phyloP scores from a whole-genome alignment of 2,329 filamentous ascomycete genomes.

The Aspergillus caelatus region DNA sequence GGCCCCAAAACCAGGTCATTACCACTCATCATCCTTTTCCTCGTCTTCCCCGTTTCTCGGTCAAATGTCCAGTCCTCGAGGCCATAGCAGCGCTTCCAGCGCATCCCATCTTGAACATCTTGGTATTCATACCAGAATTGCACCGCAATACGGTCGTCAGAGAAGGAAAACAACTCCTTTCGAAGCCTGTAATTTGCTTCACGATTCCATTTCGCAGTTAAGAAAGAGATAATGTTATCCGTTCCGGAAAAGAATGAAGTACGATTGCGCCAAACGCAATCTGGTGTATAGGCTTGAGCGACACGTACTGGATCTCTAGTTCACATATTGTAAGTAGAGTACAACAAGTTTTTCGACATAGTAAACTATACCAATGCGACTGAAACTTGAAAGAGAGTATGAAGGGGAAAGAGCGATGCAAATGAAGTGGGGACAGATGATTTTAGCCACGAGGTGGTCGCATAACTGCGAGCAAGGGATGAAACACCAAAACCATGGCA shows the following conservation, averaged over 20 bases:
- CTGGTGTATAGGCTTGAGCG: slow-evolving; percentile 72
- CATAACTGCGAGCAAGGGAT: slow-evolving; percentile 9
- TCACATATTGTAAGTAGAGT: slow-evolving; percentile 3
- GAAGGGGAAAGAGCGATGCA: background rate
- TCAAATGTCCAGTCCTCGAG: slow-evolving; percentile 59
- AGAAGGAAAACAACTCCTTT: slow-evolving; percentile 82
- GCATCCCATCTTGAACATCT: slow-evolving; percentile 61
- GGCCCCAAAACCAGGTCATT: slow-evolving; percentile 49
- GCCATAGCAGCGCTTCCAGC: slow-evolving; percentile 88
- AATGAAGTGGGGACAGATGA: background rate
- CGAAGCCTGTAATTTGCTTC: slow-evolving; percentile 74
- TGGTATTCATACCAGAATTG: slow-evolving; percentile 90
- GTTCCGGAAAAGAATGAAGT: slow-evolving; percentile 69
- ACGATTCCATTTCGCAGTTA: slow-evolving; percentile 72
- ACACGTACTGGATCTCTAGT: slow-evolving; percentile 65
- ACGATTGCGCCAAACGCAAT: slow-evolving; percentile 81
- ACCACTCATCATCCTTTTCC: slow-evolving; percentile 52
- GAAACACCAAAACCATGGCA: background rate
- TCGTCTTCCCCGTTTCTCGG: slow-evolving; percentile 47
- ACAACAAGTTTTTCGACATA: background rate
- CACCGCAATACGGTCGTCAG: slow-evolving; percentile 76
- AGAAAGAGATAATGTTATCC: slow-evolving; percentile 67
- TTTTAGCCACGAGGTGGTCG: slow-evolving; percentile 2
- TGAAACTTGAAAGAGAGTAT: background rate
- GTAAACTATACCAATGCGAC: background rate